Evolutionary conservation across 2,329 filamentous ascomycete genomes (phyloP).

Genomic region (Pseudogymnoascus sp.): DNA sequence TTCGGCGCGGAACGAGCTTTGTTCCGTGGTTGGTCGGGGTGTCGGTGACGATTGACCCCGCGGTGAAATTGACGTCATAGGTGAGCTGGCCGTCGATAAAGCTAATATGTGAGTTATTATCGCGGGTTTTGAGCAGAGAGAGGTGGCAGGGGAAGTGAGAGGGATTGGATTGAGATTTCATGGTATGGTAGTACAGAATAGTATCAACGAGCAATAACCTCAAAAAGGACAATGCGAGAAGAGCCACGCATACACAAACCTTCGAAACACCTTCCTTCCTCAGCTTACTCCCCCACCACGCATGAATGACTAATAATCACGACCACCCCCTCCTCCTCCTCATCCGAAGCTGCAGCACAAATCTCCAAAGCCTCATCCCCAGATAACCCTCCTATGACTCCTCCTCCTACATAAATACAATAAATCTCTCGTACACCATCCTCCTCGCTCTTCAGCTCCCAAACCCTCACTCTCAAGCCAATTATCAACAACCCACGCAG

Average conservation of each 20-base stretch:
- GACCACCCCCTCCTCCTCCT: not conserved
- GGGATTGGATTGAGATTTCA: not conserved
- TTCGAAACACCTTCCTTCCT: not conserved
- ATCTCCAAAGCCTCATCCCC: not conserved
- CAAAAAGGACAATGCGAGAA: not conserved
- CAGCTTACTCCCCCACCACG: not conserved
- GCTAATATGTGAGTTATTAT: not conserved
- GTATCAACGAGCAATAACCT: not conserved
- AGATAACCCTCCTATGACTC: not conserved
- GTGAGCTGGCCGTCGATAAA: not conserved
- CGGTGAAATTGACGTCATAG: not conserved
- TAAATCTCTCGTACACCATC: not conserved
- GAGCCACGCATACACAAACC: not conserved
- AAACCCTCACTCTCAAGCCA: not conserved
- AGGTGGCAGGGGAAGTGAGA: not conserved
- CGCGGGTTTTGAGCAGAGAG: not conserved
- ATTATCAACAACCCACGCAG: not conserved
- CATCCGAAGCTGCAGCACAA: not conserved
- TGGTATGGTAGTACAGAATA: not conserved
- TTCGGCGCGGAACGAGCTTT: not conserved
- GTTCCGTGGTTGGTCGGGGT: not conserved
- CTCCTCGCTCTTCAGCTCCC: not conserved
- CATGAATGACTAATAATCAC: not conserved
- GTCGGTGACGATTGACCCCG: not conserved
- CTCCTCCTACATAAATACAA: not conserved